Evolutionary conservation across 1,284 basidiomycete species (phyloP).

Genomic region (Phlebopus sp.): DNA sequence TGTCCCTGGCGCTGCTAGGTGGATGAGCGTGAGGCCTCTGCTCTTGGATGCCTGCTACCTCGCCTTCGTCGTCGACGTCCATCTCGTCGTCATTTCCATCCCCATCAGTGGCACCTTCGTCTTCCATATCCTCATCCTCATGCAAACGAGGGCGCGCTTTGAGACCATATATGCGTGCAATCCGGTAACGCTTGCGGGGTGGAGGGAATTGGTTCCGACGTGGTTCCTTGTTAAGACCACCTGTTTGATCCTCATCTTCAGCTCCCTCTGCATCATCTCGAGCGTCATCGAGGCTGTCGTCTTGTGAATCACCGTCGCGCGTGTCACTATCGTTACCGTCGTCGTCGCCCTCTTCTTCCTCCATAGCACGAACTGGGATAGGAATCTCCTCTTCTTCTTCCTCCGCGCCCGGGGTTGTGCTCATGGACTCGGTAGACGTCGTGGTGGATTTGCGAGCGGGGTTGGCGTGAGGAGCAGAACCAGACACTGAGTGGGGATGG

Average conservation of each 20-base stretch:
- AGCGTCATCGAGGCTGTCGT: slow-evolving; percentile 21
- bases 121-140: slow-evolving; percentile 12
- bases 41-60: slow-evolving; percentile 11
- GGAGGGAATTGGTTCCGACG: slow-evolving; percentile 1
- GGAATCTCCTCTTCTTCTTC: slow-evolving; percentile 50
- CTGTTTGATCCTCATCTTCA: slow-evolving; percentile 20
- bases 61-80: slow-evolving; percentile 36
- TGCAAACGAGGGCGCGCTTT: background rate
- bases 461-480: background rate
- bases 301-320: slow-evolving; percentile 21
- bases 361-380: slow-evolving; percentile 55
- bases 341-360: slow-evolving; percentile 61
- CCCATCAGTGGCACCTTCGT: slow-evolving; percentile 19
- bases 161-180: background rate
- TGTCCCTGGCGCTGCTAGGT: slow-evolving; percentile 10
- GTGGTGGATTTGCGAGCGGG: slow-evolving; percentile 18
- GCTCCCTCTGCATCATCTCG: slow-evolving; percentile 15
- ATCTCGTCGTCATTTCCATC: slow-evolving; percentile 31
- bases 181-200: background rate
- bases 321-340: slow-evolving; percentile 23
- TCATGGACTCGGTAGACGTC: slow-evolving; percentile 12
- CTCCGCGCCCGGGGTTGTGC: slow-evolving; percentile 37
- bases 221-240: slow-evolving; percentile 7
- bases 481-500: slow-evolving; percentile 1
- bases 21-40: slow-evolving; percentile 20